Percentiles rank a stretch among this genome's conserved stretches.
Conservation (phyloP, 129 eudicot species). For the Erigeron canadensis region DNA sequence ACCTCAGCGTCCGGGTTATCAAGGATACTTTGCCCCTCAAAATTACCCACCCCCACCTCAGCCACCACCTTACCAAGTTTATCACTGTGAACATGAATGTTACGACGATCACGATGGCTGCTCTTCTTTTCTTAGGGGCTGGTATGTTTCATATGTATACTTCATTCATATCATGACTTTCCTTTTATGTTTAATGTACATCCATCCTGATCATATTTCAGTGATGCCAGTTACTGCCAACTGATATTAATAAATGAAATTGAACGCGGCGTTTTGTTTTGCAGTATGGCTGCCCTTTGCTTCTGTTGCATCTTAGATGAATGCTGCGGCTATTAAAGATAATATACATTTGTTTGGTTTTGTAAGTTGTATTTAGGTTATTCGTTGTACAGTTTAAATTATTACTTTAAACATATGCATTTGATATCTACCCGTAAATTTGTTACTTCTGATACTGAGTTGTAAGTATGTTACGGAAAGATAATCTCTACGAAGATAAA, state of each 20-base stretch:
- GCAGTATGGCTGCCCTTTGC: conserved; percentile 37
- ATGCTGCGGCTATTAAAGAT: conserved; percentile 15
- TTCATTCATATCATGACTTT: background rate
- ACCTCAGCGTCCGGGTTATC: conserved; percentile 15
- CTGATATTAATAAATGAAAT: background rate
- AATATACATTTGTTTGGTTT: background rate
- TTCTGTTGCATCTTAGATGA: conserved; percentile 41
- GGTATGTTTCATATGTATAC: conserved; percentile 6
- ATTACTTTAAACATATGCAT: too few species aligned
- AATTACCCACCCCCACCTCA: conserved; percentile 21
- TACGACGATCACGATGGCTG: conserved; percentile 16
- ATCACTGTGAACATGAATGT: conserved; percentile 21
- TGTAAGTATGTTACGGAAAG: too few species aligned
- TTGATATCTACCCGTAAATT: too few species aligned
- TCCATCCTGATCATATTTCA: background rate
- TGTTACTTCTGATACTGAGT: too few species aligned
- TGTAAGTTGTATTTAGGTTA: background rate
- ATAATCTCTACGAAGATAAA: too few species aligned
- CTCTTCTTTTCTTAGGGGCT: conserved; percentile 30
- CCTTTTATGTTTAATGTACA: background rate
- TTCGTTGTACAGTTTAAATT: conserved; percentile 1
- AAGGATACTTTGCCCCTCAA: conserved; percentile 33
- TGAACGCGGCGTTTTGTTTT: conserved; percentile 4
- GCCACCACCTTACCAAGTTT: conserved; percentile 13
- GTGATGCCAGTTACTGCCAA: background rate